Percentiles rank a stretch among this genome's conserved stretches.
phyloP scores from a whole-genome alignment of 148 eudicot genomes.

The Chenopodium berlandieri region DNA sequence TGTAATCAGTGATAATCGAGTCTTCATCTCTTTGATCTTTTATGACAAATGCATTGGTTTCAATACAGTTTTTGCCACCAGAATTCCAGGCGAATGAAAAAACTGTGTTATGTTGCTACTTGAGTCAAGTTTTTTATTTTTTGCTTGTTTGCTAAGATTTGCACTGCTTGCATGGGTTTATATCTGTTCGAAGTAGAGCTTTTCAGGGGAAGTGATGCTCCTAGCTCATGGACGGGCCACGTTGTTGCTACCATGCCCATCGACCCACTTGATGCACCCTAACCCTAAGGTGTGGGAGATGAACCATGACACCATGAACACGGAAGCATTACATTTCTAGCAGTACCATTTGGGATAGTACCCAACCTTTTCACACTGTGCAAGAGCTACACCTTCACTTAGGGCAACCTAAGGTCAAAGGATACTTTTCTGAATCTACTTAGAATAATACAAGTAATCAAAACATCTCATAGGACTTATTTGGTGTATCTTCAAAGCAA shows the following conservation, averaged over 20 bases:
- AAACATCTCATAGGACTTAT: constrained; percentile 10
- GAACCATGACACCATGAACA: too few species aligned
- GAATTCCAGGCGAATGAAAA: neutral
- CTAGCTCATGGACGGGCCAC: too few species aligned
- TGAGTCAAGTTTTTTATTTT: neutral
- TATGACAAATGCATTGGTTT: neutral
- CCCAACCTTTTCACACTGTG: neutral
- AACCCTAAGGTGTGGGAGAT: too few species aligned
- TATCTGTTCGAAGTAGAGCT: too few species aligned
- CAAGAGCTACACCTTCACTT: neutral
- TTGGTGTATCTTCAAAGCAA: constrained; percentile 32
- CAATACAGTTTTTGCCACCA: neutral
- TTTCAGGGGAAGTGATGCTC: too few species aligned
- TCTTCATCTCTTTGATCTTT: too few species aligned
- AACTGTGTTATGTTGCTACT: neutral
- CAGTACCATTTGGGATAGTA: neutral
- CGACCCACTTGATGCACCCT: too few species aligned
- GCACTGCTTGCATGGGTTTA: too few species aligned
- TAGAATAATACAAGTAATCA: neutral
- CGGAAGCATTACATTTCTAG: neutral
- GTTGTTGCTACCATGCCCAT: too few species aligned
- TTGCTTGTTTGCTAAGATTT: too few species aligned
- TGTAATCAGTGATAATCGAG: too few species aligned
- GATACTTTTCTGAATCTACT: neutral
- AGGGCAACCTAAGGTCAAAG: neutral